Evolutionary conservation across 1,139 yeast genomes (phyloP).

Genomic region (Saccharomycopsis hybrid): DNA sequence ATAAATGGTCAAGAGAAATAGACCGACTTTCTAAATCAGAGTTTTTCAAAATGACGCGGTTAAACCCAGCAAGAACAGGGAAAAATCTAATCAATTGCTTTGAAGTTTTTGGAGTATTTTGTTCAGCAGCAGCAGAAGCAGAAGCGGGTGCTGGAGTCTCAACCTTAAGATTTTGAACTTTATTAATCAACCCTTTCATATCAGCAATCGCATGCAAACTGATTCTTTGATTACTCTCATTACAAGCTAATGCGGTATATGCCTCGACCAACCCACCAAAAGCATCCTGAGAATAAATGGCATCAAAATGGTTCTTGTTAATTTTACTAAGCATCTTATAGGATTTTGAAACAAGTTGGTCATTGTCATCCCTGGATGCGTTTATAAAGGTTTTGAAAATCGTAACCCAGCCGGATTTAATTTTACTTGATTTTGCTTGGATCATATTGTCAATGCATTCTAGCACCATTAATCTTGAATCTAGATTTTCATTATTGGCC

Average conservation of each 20-base stretch:
- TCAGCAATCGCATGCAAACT: conserved; percentile 78
- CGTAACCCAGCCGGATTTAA: conserved; percentile 94
- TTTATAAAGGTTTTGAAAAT: conserved; percentile 45
- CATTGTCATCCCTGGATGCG: conserved; percentile 47
- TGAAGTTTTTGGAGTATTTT: neutral
- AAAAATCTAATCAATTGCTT: conserved; percentile 30
- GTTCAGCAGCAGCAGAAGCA: neutral
- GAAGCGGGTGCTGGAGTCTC: neutral
- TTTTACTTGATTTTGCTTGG: conserved; percentile 62
- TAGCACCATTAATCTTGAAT: conserved; percentile 82
- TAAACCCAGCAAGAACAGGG: conserved; percentile 79
- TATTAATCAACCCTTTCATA: conserved; percentile 56
- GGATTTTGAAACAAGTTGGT: conserved; percentile 55
- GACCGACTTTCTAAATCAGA: conserved; percentile 93
- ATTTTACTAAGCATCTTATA: conserved; percentile 60
- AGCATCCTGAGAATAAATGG: conserved; percentile 66
- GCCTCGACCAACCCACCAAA: conserved; percentile 67
- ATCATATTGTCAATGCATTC: conserved; percentile 89
- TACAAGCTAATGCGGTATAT: conserved; percentile 76
- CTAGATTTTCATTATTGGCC: conserved; percentile 55
- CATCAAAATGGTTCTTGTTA: conserved; percentile 53
- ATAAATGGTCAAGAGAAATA: conserved; percentile 73
- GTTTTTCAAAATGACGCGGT: conserved; percentile 87
- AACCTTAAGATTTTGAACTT: conserved; percentile 35
- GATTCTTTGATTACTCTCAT: conserved; percentile 71